Conservation (phyloP, 495 filamentous ascomycete species). For the Apiosordaria backusii region DNA sequence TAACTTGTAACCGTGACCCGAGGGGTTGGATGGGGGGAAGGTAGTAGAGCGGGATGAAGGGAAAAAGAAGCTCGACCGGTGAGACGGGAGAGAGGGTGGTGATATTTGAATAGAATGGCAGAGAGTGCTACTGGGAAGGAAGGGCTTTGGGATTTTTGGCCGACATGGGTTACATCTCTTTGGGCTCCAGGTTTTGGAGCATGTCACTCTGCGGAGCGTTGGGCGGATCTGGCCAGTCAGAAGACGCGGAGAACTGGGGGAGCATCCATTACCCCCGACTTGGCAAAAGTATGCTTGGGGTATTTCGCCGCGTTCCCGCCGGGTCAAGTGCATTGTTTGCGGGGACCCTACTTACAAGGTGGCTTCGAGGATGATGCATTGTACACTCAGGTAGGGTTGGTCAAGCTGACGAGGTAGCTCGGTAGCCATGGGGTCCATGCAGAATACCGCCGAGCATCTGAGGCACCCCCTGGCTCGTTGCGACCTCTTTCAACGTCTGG, state of each 20-base stretch:
- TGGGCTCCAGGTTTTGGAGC: slow-evolving; percentile 20
- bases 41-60: slow-evolving; percentile 1
- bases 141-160: slow-evolving; percentile 3
- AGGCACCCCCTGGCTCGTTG: slow-evolving; percentile 14
- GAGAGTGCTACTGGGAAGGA: neutral
- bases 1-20: neutral
- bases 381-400: neutral
- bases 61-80: slow-evolving; percentile 1
- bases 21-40: slow-evolving; percentile 1
- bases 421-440: slow-evolving; percentile 20
- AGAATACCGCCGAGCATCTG: slow-evolving; percentile 34
- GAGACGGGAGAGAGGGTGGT: slow-evolving; percentile 1
- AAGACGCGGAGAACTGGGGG: slow-evolving; percentile 21
- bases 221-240: slow-evolving; percentile 24
- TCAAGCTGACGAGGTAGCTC: neutral
- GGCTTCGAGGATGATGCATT: slow-evolving; percentile 8
- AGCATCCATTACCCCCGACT: slow-evolving; percentile 28
- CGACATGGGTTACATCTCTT: neutral
- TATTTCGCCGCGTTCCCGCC: slow-evolving; percentile 37
- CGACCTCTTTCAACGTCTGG: neutral
- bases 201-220: slow-evolving; percentile 18
- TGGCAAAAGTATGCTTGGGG: slow-evolving; percentile 30
- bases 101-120: slow-evolving; percentile 1
- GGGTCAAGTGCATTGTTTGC: slow-evolving; percentile 30
- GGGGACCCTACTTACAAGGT: slow-evolving; percentile 14